A percentile compares a stretch with the other conserved stretches of the same genome.
These are phyloP conservation scores for Inga laurina DNA, from an alignment of 306 rosid genomes.

Conservation along the genomic window DNA sequence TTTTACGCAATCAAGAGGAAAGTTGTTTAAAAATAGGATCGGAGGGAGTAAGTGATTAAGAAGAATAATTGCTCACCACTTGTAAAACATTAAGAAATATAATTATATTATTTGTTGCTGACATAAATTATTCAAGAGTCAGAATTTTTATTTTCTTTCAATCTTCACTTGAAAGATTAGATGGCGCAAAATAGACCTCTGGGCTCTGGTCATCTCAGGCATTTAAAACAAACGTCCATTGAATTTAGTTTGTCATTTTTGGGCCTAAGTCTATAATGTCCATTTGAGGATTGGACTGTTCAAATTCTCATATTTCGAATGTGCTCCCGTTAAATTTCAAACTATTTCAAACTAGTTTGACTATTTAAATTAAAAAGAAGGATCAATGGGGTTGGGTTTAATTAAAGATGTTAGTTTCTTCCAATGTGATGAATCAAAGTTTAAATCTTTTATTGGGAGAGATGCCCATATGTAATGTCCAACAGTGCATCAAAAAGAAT, in stretches of 20 bases:
- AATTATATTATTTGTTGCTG: neutral
- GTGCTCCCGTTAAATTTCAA: neutral
- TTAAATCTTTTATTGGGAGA: too few species aligned
- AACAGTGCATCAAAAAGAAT: rapidly evolving
- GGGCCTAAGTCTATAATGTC: neutral
- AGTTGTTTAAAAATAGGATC: too few species aligned
- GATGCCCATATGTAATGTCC: too few species aligned
- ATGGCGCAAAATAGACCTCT: neutral
- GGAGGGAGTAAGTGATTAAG: too few species aligned
- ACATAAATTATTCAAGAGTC: neutral
- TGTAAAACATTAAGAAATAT: neutral
- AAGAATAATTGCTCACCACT: neutral
- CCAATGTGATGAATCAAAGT: too few species aligned
- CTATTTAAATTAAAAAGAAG: neutral
- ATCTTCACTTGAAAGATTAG: neutral
- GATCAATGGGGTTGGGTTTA: too few species aligned
- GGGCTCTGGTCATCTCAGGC: too few species aligned
- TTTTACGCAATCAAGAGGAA: too few species aligned
- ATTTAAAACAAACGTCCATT: neutral
- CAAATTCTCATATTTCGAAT: neutral
- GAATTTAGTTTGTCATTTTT: neutral
- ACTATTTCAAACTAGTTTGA: neutral
- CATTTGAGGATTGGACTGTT: neutral
- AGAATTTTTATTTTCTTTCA: neutral
- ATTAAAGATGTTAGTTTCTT: too few species aligned